Evolutionary conservation across 192 early-diverging fungal species (phyloP).

Genomic region (Fimicolochytrium jonesii): DNA sequence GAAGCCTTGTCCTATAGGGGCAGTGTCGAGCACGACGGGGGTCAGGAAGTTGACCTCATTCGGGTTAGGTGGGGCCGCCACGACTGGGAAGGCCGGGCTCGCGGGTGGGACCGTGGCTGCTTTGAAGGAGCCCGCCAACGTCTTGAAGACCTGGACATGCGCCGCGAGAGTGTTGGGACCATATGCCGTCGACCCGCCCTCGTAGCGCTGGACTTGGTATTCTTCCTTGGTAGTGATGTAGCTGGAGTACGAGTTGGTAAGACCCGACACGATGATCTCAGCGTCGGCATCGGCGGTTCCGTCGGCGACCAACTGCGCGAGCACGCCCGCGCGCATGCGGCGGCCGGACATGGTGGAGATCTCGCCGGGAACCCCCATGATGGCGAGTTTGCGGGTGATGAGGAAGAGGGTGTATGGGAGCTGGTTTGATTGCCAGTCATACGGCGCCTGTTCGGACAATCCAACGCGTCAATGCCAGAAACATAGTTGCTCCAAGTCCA

Average conservation of each 20-base stretch:
- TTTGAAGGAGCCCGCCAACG: conserved; percentile 44
- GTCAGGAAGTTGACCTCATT: conserved; percentile 33
- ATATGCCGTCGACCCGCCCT: conserved; percentile 56
- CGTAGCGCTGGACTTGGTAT: conserved; percentile 59
- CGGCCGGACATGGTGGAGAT: conserved; percentile 64
- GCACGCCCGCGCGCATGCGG: conserved; percentile 34
- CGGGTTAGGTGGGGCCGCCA: not conserved
- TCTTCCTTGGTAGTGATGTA: conserved; percentile 57
- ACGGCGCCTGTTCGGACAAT: conserved; percentile 21
- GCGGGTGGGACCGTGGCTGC: not conserved
- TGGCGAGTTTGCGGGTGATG: conserved; percentile 39
- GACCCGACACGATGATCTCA: conserved; percentile 45
- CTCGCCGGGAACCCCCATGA: conserved; percentile 52
- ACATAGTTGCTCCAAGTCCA: too few relatives aligned
- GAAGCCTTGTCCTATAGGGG: conserved; percentile 27
- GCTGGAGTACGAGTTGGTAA: conserved; percentile 55
- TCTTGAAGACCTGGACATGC: conserved; percentile 47
- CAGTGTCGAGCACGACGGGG: conserved; percentile 34
- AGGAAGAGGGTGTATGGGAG: conserved; percentile 52
- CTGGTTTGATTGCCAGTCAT: conserved; percentile 46
- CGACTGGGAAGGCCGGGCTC: conserved; percentile 4
- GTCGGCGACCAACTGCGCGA: conserved; percentile 33
- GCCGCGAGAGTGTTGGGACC: conserved; percentile 54
- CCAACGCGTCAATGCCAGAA: too few relatives aligned
- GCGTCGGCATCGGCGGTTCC: conserved; percentile 36